Percentiles rank a stretch among this genome's conserved stretches.
These are phyloP conservation scores for Trichoderma semiorbis DNA, from an alignment of 2,329 filamentous ascomycete genomes.

Conservation along the genomic window DNA sequence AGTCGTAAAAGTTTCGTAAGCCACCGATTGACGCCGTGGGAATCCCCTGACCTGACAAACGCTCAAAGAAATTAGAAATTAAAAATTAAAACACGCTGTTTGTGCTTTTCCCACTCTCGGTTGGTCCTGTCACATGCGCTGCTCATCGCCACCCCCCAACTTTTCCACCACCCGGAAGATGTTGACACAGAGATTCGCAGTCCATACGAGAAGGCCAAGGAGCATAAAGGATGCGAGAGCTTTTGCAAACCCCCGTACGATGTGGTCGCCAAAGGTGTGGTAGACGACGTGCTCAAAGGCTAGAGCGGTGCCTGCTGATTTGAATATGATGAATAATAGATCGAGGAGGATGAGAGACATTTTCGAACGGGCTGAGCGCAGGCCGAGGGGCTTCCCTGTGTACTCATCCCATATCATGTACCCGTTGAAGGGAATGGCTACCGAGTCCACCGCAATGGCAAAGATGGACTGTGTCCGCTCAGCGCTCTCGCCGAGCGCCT, in stretches of 20 bases:
- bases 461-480: constrained; percentile 79
- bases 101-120: not conserved
- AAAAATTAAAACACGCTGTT: not conserved
- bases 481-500: constrained; percentile 38
- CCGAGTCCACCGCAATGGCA: constrained; percentile 81
- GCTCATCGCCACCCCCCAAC: constrained; percentile 54
- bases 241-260: constrained; percentile 55
- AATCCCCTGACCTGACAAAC: not conserved
- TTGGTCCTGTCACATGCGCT: constrained; percentile 19
- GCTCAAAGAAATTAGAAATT: not conserved
- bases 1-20: not conserved
- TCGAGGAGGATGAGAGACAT: constrained; percentile 87
- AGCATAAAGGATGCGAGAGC: constrained; percentile 76
- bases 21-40: not conserved
- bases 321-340: constrained; percentile 95
- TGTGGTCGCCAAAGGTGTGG: constrained; percentile 36
- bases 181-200: constrained; percentile 84
- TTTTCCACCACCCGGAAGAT: constrained; percentile 67
- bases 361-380: constrained; percentile 80
- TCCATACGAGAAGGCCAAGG: constrained; percentile 82
- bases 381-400: constrained; percentile 83
- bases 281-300: constrained; percentile 81
- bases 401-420: constrained; percentile 98
- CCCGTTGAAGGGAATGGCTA: constrained; percentile 83
- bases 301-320: constrained; percentile 85